A percentile compares a stretch with the other conserved stretches of the same genome.
Conservation (phyloP, 1,139 yeast species). For the Hanseniaspora sp. region DNA sequence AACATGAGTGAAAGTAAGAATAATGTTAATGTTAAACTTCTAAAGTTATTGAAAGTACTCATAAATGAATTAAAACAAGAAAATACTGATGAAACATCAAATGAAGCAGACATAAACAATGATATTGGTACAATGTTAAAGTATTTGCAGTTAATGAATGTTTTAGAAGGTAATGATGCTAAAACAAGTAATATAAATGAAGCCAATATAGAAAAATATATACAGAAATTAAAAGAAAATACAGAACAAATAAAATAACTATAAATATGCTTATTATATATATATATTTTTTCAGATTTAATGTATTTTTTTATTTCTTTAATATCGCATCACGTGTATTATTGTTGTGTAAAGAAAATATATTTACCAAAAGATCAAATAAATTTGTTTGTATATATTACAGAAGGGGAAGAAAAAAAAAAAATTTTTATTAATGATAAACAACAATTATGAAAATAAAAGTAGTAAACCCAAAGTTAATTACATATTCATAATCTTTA, state of each 20-base stretch:
- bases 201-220: not conserved
- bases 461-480: too few species aligned
- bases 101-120: slow-evolving; percentile 1
- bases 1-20: not conserved
- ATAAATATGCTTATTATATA: not conserved
- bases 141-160: slow-evolving; percentile 2
- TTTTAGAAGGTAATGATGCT: not conserved
- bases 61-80: slow-evolving; percentile 2
- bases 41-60: slow-evolving; percentile 2
- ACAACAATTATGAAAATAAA: too few species aligned
- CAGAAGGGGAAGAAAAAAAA: too few species aligned
- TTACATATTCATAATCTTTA: too few species aligned
- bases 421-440: too few species aligned
- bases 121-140: not conserved
- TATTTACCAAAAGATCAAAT: too few species aligned
- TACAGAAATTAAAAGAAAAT: slow-evolving; percentile 4
- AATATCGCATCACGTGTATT: too few species aligned
- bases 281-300: not conserved
- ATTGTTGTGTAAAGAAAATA: too few species aligned
- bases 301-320: too few species aligned
- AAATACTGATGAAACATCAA: not conserved
- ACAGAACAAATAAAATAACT: not conserved
- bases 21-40: not conserved
- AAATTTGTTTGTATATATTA: too few species aligned
- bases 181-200: not conserved